Base-by-base conservation (phyloP, 2,329 filamentous ascomycete species). In the Aspergillus aculeatus region DNA sequence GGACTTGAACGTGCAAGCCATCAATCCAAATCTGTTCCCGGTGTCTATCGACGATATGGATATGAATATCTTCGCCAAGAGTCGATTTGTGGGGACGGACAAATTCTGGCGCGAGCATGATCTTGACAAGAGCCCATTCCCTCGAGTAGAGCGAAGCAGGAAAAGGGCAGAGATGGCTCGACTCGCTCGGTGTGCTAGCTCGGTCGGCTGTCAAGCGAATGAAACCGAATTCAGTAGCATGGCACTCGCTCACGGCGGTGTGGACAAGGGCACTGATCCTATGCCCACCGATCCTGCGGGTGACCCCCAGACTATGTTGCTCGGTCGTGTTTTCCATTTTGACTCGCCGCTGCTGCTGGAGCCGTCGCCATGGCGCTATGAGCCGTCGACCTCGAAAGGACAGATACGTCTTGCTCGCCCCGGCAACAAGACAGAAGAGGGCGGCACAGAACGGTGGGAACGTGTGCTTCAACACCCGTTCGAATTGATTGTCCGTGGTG, bases 31-130 rank as follows among this genome's bases (percentile, higher is more conserved):
- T 68, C 87, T 97, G 47, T 89, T 98, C 44, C 87, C 92, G 2
- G 89, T 99, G 47, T 89, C 89, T 2, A 86, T 99, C 41, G 88
- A 90, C 64, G 88, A 93, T 50, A 89, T 96, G 71, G 92, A 98
- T 72, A 83, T 98, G 59, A 92, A 96, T 69, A 85, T 99, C 32
- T 98, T 98, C 75, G 95, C 95, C 31, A 96, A 96, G 76, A 97
- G 92, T 61, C 91, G 90, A 61, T 90, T 94, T 71, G 90, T 94
- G 12, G 90, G 91, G n/a, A 81, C 80, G 11, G 82, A 84, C 57
- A 74, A 73, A 35, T 66, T 77, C 16, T 78, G 76, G 76, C 72
- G 73, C 11, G 71, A 75, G 47, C 67, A 72, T 61, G 65, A 63
- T 11, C 63, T 69, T 4, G 71, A 71, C 26, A 53, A 66, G 24